A percentile compares a stretch with the other conserved stretches of the same genome.
Conservation (phyloP, 2,329 filamentous ascomycete species). For the Venturia nashicola region DNA sequence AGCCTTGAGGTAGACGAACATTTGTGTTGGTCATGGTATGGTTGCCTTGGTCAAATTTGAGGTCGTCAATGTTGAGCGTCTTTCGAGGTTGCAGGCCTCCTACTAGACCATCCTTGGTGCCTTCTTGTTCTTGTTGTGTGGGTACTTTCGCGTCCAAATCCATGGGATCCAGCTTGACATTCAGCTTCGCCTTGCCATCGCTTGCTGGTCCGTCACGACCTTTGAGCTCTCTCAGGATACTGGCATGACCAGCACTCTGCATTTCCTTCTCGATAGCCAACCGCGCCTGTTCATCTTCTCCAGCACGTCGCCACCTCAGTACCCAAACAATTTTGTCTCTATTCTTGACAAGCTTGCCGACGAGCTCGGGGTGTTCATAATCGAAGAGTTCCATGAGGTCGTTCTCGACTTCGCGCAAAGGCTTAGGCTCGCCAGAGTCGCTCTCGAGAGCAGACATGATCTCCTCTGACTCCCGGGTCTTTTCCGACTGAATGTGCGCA, state of each 20-base stretch:
- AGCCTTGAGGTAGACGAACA: conserved; percentile 84
- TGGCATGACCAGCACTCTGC: conserved; percentile 71
- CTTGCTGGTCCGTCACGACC: conserved; percentile 53
- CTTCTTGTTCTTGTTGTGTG: conserved; percentile 39
- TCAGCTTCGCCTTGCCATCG: conserved; percentile 48
- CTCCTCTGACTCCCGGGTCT: conserved; percentile 74
- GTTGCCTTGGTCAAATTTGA: conserved; percentile 95
- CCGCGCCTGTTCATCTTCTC: conserved; percentile 61
- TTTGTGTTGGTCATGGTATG: conserved; percentile 99
- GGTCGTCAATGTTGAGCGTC: conserved; percentile 85
- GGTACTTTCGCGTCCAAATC: conserved; percentile 62
- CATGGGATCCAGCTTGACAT: conserved; percentile 68
- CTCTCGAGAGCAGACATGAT: conserved; percentile 68
- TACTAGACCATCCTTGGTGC: conserved; percentile 57
- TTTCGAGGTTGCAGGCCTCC: conserved; percentile 78
- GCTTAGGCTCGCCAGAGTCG: conserved; percentile 68
- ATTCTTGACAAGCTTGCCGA: conserved; percentile 82
- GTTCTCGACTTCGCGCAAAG: conserved; percentile 89
- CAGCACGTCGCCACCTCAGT: conserved; percentile 71
- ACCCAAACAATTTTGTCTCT: conserved; percentile 93
- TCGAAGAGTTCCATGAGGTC: conserved; percentile 98
- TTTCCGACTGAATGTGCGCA: conserved; percentile 85
- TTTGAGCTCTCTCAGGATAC: conserved; percentile 81
- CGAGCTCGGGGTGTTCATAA: conserved; percentile 88
- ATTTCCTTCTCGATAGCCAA: conserved; percentile 79